These are phyloP conservation scores for Boletellus sp. DNA, from an alignment of 1,284 basidiomycete genomes.

Conservation along the genomic window DNA sequence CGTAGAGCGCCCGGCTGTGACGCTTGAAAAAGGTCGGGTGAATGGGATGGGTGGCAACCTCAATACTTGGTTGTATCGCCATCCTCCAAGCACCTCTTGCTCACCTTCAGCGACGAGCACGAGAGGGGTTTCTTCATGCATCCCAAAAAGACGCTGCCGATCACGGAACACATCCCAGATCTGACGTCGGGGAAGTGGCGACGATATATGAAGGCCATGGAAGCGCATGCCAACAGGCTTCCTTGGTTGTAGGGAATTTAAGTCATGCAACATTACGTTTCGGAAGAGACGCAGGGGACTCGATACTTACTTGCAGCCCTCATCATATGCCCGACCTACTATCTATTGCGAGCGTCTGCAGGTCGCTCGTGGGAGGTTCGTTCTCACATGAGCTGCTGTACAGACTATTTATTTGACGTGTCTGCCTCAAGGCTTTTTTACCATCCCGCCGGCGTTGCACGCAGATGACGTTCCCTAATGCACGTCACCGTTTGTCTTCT, in stretches of 20 bases:
- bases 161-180: slow-evolving; percentile 16
- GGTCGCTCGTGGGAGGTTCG: slow-evolving; percentile 22
- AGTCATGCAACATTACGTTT: neutral
- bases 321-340: slow-evolving; percentile 18
- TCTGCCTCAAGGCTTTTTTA: slow-evolving; percentile 17
- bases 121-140: slow-evolving; percentile 21
- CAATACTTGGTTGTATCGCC: neutral
- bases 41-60: slow-evolving; percentile 5
- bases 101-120: slow-evolving; percentile 17
- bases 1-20: slow-evolving; percentile 29
- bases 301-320: too few relatives aligned
- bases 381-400: neutral
- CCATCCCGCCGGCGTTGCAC: slow-evolving; percentile 21
- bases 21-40: slow-evolving; percentile 21
- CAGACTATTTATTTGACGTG: neutral
- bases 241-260: slow-evolving; percentile 18
- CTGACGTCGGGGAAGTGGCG: slow-evolving; percentile 8
- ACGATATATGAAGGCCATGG: slow-evolving; percentile 14
- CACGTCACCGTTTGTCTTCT: neutral
- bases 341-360: slow-evolving; percentile 15
- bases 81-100: slow-evolving; percentile 7
- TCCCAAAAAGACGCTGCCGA: slow-evolving; percentile 7
- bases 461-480: slow-evolving; percentile 11
- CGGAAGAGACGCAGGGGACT: too few relatives aligned
- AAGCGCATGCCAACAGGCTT: slow-evolving; percentile 15